Conservation (phyloP, 1,139 yeast species). For the Blastobotrys apis region DNA sequence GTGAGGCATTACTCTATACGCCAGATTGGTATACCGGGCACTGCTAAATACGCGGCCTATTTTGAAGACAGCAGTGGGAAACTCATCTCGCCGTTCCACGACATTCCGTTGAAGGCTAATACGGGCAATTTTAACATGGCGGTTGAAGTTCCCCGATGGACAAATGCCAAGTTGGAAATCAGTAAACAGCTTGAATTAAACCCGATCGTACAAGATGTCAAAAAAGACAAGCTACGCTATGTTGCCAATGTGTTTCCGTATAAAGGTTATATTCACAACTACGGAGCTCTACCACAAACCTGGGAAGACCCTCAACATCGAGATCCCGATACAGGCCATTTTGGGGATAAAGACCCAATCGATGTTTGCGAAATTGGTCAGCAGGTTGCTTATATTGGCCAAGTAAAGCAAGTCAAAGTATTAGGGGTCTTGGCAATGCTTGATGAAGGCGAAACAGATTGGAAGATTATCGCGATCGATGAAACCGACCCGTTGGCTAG, state of each 20-base stretch:
- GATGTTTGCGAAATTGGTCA: slow-evolving; percentile 90
- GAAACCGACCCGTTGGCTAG: slow-evolving; percentile 71
- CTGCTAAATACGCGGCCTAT: slow-evolving; percentile 68
- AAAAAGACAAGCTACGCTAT: slow-evolving; percentile 77
- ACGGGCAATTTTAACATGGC: slow-evolving; percentile 55
- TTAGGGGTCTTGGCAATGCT: slow-evolving; percentile 82
- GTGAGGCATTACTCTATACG: too few relatives aligned
- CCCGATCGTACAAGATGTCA: slow-evolving; percentile 83
- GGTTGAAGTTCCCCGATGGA: slow-evolving; percentile 89
- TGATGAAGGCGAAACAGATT: slow-evolving; percentile 92
- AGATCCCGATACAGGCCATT: slow-evolving; percentile 53
- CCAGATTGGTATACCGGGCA: slow-evolving; percentile 80
- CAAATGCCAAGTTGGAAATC: slow-evolving; percentile 85
- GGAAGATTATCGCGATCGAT: slow-evolving; percentile 83
- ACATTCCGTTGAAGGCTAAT: slow-evolving; percentile 59
- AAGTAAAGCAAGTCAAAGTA: slow-evolving; percentile 75
- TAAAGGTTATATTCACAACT: slow-evolving; percentile 88
- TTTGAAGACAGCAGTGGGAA: slow-evolving; percentile 39
- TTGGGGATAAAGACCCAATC: slow-evolving; percentile 86
- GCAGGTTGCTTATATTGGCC: slow-evolving; percentile 65
- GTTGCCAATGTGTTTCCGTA: slow-evolving; percentile 86
- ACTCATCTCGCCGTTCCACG: slow-evolving; percentile 81
- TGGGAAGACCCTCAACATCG: slow-evolving; percentile 85
- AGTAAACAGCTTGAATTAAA: slow-evolving; percentile 60
- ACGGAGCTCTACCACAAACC: slow-evolving; percentile 93